Base-by-base conservation (phyloP, 139 green algal species). In the Asterochloris sp. region DNA sequence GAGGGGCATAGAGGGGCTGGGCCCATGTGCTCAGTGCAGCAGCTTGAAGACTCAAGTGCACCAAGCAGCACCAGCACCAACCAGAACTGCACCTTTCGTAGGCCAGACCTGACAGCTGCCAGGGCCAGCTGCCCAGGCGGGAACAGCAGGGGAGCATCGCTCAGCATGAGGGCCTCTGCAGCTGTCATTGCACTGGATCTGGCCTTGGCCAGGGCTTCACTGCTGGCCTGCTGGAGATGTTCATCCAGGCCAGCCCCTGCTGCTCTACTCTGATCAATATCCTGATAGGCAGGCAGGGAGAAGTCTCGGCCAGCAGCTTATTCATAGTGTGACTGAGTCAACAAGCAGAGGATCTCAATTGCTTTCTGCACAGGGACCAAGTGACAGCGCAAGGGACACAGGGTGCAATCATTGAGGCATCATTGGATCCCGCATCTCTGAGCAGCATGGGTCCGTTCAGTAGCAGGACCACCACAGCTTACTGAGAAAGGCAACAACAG, bases 121-220 rank as follows among this genome's bases (percentile, higher is more conserved):
- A 92, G 77, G 54, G 85, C 91, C 24, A 95, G 80, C 54, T 85
- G 82, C 10, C 89, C 93, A 6, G 93, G 93, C 11, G 90, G 80
- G 66, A 89, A 87, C 79, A 96, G 78, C 80, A 96, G 86, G 17
- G 93, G 94, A 14, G 93, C 93, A 69, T 97, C 94, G 14, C 85
- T 93, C 11, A 95, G 84, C 86, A 97, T 84, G 62, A 97, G 85
- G 24, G 88, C 84, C 74, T 94, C 92, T 19, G 92, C 64, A 0
- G 91, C 89, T 14, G 67, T 69, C 28, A 83, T 79, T 0, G 86
- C 86, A 28, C 66, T 61, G 0, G 10, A 38, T 16, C 68, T 60
- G 6, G 74, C 84, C 60, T 84, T 79, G 64, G 24, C 54, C 73
- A 90, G 64, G 26, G 74, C 47, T 13, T 69, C 84, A 54, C 81